These are phyloP conservation scores for Acidomyces sp. DNA, from an alignment of 495 filamentous ascomycete species.

Conservation along the genomic window DNA sequence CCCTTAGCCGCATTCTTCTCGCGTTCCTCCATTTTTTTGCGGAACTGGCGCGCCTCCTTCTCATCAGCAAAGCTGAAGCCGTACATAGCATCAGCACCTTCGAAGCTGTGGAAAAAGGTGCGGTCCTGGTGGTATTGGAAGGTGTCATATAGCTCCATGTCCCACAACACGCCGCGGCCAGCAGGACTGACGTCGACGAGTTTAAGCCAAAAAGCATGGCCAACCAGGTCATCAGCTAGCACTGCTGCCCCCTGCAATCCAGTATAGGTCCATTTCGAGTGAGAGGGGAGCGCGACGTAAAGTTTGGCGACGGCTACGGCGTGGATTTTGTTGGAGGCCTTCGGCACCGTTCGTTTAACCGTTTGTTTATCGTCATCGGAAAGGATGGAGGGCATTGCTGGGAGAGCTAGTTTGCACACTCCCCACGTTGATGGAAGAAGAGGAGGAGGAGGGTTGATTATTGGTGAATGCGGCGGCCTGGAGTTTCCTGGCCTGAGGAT, in stretches of 20 bases:
- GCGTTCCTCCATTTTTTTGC: conserved; percentile 28
- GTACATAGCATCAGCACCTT: conserved; percentile 79
- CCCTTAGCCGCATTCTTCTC: conserved; percentile 87
- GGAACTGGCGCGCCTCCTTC: conserved; percentile 71
- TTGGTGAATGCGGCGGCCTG: too few species aligned
- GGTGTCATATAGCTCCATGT: conserved; percentile 91
- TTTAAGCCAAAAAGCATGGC: conserved; percentile 93
- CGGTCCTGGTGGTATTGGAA: conserved; percentile 93
- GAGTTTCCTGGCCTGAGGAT: too few species aligned
- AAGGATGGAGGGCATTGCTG: conserved; percentile 66
- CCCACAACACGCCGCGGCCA: conserved; percentile 87
- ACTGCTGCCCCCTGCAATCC: conserved; percentile 90
- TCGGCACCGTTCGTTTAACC: conserved; percentile 82
- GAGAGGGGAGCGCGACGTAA: conserved; percentile 83
- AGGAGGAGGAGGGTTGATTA: too few species aligned
- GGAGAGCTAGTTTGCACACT: too few species aligned
- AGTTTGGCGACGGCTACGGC: conserved; percentile 86
- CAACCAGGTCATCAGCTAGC: conserved; percentile 83
- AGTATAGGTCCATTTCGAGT: conserved; percentile 80
- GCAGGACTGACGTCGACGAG: conserved; percentile 83
- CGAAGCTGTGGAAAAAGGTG: conserved; percentile 93
- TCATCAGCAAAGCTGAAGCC: conserved; percentile 87
- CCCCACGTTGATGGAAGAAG: too few species aligned
- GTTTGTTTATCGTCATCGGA: conserved; percentile 84
- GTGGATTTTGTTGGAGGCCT: conserved; percentile 86